phyloP scores from a whole-genome alignment of 371 early-diverging fungal species.

The Mortierella polycephala region DNA sequence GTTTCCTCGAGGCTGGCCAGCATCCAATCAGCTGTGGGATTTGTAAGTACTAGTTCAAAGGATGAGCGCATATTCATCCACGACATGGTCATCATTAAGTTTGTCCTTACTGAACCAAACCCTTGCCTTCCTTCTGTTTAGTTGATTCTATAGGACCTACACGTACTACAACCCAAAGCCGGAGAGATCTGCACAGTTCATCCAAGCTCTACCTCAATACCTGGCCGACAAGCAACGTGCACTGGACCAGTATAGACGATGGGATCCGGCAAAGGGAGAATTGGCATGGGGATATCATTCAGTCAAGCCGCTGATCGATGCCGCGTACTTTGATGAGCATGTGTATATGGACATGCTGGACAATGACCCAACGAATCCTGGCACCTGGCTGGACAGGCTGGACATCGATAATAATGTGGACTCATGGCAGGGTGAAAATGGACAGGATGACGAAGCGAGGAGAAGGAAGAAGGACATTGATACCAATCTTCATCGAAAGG shows the following conservation, averaged over 20 bases:
- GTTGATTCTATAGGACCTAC: constrained; percentile 47
- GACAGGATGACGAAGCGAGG: no score
- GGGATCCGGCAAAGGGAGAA: constrained; percentile 27
- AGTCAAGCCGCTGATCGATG: constrained; percentile 37
- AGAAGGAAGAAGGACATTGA: no score
- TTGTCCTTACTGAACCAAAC: not conserved
- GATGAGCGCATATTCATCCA: not conserved
- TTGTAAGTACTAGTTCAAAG: constrained; percentile 16
- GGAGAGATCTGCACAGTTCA: constrained; percentile 28
- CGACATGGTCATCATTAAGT: not conserved
- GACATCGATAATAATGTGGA: not conserved
- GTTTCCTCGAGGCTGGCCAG: constrained; percentile 26
- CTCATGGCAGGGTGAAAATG: not conserved
- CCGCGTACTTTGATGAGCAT: constrained; percentile 26
- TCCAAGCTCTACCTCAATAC: constrained; percentile 24
- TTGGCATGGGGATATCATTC: constrained; percentile 51
- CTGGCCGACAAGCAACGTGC: constrained; percentile 27
- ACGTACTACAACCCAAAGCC: constrained; percentile 24
- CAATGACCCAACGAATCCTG: constrained; percentile 37
- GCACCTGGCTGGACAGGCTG: not conserved
- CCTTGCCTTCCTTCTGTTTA: not conserved
- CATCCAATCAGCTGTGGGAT: constrained; percentile 31
- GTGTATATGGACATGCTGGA: constrained; percentile 47
- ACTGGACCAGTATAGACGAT: constrained; percentile 44
- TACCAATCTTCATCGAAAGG: no score